Conservation (phyloP, 352 stramenopile genomes). For the Phytophthora sp. region DNA sequence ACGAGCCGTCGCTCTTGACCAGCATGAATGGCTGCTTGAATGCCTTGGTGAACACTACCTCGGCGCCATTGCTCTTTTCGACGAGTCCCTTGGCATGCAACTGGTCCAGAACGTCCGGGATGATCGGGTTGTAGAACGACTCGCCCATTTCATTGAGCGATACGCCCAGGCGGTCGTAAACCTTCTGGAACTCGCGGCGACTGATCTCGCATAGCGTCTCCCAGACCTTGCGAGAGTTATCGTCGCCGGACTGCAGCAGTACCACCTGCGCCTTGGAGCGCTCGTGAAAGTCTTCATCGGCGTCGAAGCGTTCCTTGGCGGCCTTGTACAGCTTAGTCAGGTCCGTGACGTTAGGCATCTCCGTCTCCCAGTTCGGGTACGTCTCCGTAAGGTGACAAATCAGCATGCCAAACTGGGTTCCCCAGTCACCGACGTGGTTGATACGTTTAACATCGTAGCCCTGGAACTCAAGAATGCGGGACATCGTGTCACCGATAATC, state of each 20-base stretch:
- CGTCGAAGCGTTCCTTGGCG: slow-evolving; percentile 97
- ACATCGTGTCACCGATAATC: slow-evolving; percentile 89
- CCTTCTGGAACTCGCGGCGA: slow-evolving; percentile 86
- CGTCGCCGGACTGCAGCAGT: slow-evolving; percentile 94
- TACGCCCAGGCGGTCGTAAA: slow-evolving; percentile 83
- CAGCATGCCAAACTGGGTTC: slow-evolving; percentile 99
- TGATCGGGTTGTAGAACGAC: slow-evolving; percentile 90
- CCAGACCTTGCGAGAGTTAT: slow-evolving; percentile 85
- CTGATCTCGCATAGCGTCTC: slow-evolving; percentile 84
- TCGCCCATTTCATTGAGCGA: slow-evolving; percentile 83
- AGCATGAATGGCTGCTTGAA: slow-evolving; percentile 91
- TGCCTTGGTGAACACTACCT: slow-evolving; percentile 92
- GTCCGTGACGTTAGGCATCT: slow-evolving; percentile 97
- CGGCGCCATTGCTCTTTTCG: slow-evolving; percentile 89
- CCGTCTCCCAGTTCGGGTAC: slow-evolving; percentile 92
- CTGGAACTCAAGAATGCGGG: slow-evolving; percentile 88
- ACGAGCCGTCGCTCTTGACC: slow-evolving; percentile 87
- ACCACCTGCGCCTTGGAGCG: slow-evolving; percentile 97
- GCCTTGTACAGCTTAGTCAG: slow-evolving; percentile 93
- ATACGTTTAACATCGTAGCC: slow-evolving; percentile 81
- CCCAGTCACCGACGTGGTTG: slow-evolving; percentile 89
- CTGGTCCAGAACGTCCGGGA: slow-evolving; percentile 84
- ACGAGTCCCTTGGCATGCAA: slow-evolving; percentile 91
- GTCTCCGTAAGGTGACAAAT: slow-evolving; percentile 99
- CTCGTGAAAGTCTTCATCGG: slow-evolving; percentile 96